Evolutionary conservation across 441 rosid genomes (phyloP).

Genomic region (Syzygium syzygioides): DNA sequence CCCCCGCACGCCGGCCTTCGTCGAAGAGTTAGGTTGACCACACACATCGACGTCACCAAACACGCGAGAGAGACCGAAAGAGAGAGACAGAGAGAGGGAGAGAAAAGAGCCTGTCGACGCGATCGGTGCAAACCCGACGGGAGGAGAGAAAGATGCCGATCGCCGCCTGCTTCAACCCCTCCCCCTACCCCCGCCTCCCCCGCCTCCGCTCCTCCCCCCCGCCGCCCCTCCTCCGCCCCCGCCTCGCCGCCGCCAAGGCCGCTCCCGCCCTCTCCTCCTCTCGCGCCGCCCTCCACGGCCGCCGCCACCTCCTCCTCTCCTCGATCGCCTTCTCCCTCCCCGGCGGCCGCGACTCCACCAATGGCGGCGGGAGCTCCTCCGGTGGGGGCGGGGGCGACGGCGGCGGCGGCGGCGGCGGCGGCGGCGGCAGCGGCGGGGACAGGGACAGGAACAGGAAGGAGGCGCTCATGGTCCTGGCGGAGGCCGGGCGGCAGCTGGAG

Average conservation of each 20-base stretch:
- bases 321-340: not conserved
- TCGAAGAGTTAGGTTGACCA: not conserved
- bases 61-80: not conserved
- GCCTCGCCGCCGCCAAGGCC: not conserved
- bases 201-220: not conserved
- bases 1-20: not conserved
- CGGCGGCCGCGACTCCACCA: not conserved
- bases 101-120: not conserved
- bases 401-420: not conserved
- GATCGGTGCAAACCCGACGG: not conserved
- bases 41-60: not conserved
- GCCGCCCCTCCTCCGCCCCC: not conserved
- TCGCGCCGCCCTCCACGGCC: not conserved
- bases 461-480: conserved; percentile 1
- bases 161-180: not conserved
- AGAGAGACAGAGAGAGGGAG: not conserved
- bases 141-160: not conserved
- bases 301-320: not conserved
- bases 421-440: not conserved
- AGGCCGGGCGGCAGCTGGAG: conserved; percentile 3
- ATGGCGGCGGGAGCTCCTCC: not conserved
- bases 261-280: not conserved
- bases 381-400: not conserved
- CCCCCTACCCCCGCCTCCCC: not conserved
- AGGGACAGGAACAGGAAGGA: conserved; percentile 4